Conservation (phyloP, 208 protist species). For the Perkinsela sp. region DNA sequence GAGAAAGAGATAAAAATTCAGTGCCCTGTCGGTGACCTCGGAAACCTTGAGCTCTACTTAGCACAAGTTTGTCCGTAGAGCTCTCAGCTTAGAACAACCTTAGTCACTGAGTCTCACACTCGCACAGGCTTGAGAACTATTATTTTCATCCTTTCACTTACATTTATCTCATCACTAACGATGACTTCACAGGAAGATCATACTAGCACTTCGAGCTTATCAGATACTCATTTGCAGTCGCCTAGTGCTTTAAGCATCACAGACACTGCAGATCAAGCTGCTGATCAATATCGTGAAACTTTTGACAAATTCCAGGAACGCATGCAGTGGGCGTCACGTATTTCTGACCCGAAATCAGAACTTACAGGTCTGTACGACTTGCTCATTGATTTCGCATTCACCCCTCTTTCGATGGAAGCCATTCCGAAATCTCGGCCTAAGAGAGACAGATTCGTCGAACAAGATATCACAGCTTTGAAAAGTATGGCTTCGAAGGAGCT, state of each 20-base stretch:
- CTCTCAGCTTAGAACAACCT: no score
- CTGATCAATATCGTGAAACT: no score
- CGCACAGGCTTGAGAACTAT: no score
- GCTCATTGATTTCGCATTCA: not conserved
- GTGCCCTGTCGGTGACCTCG: not conserved
- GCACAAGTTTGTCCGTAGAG: not conserved
- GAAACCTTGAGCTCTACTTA: not conserved
- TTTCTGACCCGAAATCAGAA: not conserved
- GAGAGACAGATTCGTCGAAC: not conserved
- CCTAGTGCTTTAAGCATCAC: no score
- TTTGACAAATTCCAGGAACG: no score
- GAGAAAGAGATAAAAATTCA: constrained; percentile 1
- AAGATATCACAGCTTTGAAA: not conserved
- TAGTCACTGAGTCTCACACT: no score
- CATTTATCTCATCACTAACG: no score
- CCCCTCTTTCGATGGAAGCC: not conserved
- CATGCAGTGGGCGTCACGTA: not conserved
- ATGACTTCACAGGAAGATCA: no score
- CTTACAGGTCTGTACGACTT: not conserved
- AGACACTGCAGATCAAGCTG: no score
- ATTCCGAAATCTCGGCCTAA: not conserved
- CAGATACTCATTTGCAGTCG: no score
- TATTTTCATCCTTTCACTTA: no score
- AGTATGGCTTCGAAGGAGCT: not conserved
- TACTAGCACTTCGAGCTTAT: no score